Evolutionary conservation across 345 rosid genomes (phyloP).

Genomic region (Firmiana major): DNA sequence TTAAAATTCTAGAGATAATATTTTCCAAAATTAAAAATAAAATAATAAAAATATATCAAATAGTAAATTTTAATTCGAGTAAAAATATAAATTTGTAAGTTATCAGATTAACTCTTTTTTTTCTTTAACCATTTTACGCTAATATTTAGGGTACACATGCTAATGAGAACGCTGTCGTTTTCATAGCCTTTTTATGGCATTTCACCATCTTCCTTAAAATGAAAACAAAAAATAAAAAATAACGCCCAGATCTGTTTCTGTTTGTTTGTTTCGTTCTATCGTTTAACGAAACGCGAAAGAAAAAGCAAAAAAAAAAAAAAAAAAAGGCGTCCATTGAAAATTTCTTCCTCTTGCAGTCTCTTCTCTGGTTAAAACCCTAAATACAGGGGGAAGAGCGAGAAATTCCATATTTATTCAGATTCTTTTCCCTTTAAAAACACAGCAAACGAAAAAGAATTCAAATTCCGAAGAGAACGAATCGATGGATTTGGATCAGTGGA

Average conservation of each 20-base stretch:
- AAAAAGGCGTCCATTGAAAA: neutral
- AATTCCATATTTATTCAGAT: neutral
- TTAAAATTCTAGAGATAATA: too few species aligned
- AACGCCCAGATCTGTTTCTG: neutral
- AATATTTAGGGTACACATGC: neutral
- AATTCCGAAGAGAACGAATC: neutral
- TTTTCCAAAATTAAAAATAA: too few species aligned
- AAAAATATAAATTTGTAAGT: too few species aligned
- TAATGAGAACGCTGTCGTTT: neutral
- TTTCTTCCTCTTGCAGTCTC: neutral
- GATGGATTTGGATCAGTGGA: slow-evolving; percentile 99
- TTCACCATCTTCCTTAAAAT: neutral
- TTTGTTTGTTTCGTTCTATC: neutral
- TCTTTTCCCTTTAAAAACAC: neutral
- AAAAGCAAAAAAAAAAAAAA: neutral
- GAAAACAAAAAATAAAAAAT: neutral
- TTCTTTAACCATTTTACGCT: too few species aligned
- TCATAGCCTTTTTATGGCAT: neutral
- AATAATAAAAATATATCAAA: too few species aligned
- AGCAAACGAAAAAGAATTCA: neutral
- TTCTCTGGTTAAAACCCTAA: slow-evolving; percentile 6
- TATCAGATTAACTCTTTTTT: too few species aligned
- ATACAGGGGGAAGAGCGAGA: neutral
- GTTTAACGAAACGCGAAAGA: neutral
- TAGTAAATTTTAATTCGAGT: too few species aligned